Evolutionary conservation across 2,329 filamentous ascomycete genomes (phyloP).

Genomic region (Aspergillaceae sp.): DNA sequence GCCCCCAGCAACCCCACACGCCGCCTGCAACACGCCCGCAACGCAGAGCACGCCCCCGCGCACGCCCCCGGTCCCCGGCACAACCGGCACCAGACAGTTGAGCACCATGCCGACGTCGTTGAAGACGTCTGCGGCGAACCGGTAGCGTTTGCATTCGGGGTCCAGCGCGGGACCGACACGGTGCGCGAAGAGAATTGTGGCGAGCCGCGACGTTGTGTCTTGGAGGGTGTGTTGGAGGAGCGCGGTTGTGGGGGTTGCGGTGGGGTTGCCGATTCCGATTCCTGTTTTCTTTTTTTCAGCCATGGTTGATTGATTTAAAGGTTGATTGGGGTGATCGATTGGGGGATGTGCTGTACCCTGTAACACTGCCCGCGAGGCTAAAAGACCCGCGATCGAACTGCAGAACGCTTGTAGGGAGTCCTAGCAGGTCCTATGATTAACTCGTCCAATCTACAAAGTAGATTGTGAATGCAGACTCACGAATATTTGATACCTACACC

Average conservation of each 20-base stretch:
- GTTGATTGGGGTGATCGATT: not conserved
- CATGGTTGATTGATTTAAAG: not conserved
- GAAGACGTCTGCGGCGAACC: constrained; percentile 77
- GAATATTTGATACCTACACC: constrained; percentile 57
- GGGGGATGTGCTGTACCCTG: constrained; percentile 43
- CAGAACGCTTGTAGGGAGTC: constrained; percentile 36
- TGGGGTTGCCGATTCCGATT: constrained; percentile 75
- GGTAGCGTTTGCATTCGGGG: constrained; percentile 83
- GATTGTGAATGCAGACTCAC: constrained; percentile 37
- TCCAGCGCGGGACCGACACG: constrained; percentile 73
- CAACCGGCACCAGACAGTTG: constrained; percentile 70
- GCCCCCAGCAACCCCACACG: constrained; percentile 85
- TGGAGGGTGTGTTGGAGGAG: constrained; percentile 76
- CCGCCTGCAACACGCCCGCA: constrained; percentile 53
- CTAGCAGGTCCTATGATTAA: constrained; percentile 9
- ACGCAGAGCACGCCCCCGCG: constrained; percentile 52
- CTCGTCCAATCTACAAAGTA: too few species aligned
- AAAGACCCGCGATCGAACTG: constrained; percentile 42
- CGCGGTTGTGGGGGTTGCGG: constrained; percentile 69
- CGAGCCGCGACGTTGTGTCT: constrained; percentile 69
- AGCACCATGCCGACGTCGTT: constrained; percentile 80
- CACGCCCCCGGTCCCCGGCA: constrained; percentile 46
- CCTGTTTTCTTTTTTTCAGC: constrained; percentile 31
- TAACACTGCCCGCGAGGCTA: constrained; percentile 75
- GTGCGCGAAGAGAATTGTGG: constrained; percentile 81